These are phyloP conservation scores for Suillus plorans DNA, from an alignment of 768 basidiomycete species.

Conservation along the genomic window DNA sequence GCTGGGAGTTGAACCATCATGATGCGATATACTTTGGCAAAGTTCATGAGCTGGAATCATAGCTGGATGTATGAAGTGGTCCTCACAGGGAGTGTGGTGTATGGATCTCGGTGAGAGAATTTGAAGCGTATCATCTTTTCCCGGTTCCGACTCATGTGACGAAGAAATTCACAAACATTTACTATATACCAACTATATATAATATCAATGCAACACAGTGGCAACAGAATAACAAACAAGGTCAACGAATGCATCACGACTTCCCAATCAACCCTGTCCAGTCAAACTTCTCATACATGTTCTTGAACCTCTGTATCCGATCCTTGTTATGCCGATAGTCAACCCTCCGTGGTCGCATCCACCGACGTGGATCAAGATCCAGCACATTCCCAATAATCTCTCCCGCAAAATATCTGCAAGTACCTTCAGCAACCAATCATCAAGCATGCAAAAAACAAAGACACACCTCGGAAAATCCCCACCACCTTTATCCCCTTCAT, in stretches of 20 bases:
- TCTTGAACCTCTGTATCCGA: slow-evolving; percentile 67
- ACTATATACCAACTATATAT: too few relatives aligned
- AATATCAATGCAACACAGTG: not conserved
- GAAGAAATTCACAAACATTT: too few relatives aligned
- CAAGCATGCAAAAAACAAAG: not conserved
- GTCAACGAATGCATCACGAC: slow-evolving; percentile 7
- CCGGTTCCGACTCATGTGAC: too few relatives aligned
- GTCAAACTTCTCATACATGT: slow-evolving; percentile 75
- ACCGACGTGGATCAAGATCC: slow-evolving; percentile 81
- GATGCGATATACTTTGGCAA: too few relatives aligned
- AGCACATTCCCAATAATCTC: slow-evolving; percentile 94
- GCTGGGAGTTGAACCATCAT: too few relatives aligned
- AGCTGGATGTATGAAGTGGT: too few relatives aligned
- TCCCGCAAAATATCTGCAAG: slow-evolving; percentile 81
- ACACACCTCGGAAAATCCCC: slow-evolving; percentile 86
- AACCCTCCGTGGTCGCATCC: slow-evolving; percentile 77
- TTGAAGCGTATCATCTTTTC: too few relatives aligned
- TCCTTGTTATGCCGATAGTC: slow-evolving; percentile 71
- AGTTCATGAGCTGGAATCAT: too few relatives aligned
- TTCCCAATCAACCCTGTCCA: slow-evolving; percentile 76
- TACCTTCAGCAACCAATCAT: slow-evolving; percentile 7
- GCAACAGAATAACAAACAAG: not conserved
- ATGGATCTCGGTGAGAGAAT: too few relatives aligned
- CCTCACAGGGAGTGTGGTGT: too few relatives aligned
- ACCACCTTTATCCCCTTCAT: slow-evolving; percentile 88